Evolutionary conservation across 768 basidiomycete species (phyloP).

Genomic region (Chalciporus piperatus): DNA sequence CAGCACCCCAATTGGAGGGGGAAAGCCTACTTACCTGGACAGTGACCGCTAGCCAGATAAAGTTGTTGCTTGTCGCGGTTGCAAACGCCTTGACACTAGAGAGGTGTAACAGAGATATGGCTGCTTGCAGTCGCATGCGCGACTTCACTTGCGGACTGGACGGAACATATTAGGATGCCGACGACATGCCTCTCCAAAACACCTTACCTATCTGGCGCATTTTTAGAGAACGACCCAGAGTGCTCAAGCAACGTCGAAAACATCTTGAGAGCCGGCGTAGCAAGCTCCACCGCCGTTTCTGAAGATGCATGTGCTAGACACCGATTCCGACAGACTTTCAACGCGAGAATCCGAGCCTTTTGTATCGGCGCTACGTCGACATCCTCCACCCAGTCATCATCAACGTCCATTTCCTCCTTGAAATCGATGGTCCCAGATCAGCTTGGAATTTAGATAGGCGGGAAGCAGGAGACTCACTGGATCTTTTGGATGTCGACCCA

Average conservation of each 20-base stretch:
- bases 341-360: conserved; percentile 64
- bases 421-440: conserved; percentile 1
- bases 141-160: conserved; percentile 60
- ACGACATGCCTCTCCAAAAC: not conserved
- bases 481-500: conserved; percentile 48
- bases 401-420: conserved; percentile 56
- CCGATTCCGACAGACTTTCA: conserved; percentile 83
- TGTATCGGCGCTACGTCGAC: conserved; percentile 55
- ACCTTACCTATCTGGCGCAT: conserved; percentile 48
- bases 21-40: conserved; percentile 62
- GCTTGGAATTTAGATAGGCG: not conserved
- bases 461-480: conserved; percentile 37
- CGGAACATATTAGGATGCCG: conserved; percentile 13
- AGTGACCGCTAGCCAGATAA: conserved; percentile 66
- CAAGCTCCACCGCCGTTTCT: conserved; percentile 61
- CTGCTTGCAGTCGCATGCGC: conserved; percentile 81
- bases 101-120: conserved; percentile 76
- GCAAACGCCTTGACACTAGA: conserved; percentile 58
- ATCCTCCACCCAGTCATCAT: conserved; percentile 79
- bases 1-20: not conserved
- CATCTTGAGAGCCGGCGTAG: conserved; percentile 75
- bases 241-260: conserved; percentile 67
- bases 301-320: conserved; percentile 63
- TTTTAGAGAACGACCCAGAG: conserved; percentile 63
- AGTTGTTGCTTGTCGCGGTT: conserved; percentile 53